Evolutionary conservation across 257 asterid species (phyloP).

Genomic region (Scutellaria galericulata): DNA sequence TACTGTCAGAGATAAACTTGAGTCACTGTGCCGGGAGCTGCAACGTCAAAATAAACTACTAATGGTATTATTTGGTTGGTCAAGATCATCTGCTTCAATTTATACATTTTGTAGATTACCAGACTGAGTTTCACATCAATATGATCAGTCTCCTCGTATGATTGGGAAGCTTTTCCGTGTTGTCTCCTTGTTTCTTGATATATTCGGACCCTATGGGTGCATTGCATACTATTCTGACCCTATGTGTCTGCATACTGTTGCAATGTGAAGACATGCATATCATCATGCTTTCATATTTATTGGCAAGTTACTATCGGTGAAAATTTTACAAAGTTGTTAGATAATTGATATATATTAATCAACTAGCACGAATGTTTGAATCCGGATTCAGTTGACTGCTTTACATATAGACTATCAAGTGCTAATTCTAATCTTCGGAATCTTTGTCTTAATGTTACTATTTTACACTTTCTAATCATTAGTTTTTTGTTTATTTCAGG

Average conservation of each 20-base stretch:
- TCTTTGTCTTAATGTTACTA: neutral
- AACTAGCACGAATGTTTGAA: slow-evolving; percentile 14
- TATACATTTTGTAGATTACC: slow-evolving; percentile 24
- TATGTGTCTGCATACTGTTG: slow-evolving; percentile 12
- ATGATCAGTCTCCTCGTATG: slow-evolving; percentile 15
- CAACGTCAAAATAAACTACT: slow-evolving; percentile 93
- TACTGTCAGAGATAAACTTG: slow-evolving; percentile 91
- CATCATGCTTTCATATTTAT: slow-evolving; percentile 2
- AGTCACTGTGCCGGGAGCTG: slow-evolving; percentile 96
- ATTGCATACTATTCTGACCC: no score
- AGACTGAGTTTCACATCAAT: slow-evolving; percentile 19
- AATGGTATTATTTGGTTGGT: slow-evolving; percentile 60
- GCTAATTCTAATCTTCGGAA: neutral
- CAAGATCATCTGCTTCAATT: slow-evolving; percentile 27
- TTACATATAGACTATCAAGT: neutral
- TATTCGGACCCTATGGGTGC: neutral
- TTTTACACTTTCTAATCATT: slow-evolving; percentile 18
- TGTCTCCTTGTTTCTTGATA: slow-evolving; percentile 3
- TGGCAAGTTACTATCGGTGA: slow-evolving; percentile 2
- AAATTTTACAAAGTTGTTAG: slow-evolving; percentile 10
- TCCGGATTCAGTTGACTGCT: slow-evolving; percentile 17
- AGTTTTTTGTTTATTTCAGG: slow-evolving; percentile 50
- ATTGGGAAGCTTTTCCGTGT: neutral
- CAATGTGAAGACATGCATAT: slow-evolving; percentile 6
- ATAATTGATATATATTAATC: neutral